Base-by-base conservation (phyloP, 352 stramenopile genomes). In the Phytophthora foliorum region DNA sequence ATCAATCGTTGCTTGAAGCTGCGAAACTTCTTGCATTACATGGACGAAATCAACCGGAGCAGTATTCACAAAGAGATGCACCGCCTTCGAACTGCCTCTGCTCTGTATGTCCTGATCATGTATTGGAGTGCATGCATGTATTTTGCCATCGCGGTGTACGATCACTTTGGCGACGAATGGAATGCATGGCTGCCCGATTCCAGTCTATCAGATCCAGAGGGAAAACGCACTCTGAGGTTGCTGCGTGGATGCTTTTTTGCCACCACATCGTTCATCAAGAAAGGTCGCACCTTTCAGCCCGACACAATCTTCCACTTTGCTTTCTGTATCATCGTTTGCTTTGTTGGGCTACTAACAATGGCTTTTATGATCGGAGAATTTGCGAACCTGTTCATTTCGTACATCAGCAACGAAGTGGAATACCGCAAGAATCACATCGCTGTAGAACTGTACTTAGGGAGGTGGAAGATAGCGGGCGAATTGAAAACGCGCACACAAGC, bases 301-400 rank as follows among this genome's bases (percentile, higher is more conserved):
- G 63, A 81, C 7, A 75, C 76, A 6, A 87, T 81, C 2, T 48
- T 75, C 3, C 71, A 88, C 39, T 86, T 74, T 22, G 63, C 66
- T 6, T 90, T 92, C 46, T 56, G 70, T 11, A 89, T 90, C 19
- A 63, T 81, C 39, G 75, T 67, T 19, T 86, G 72, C 55, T 89
- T 92, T 42, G 19, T 86, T 34, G 80, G 84, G 0, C 34, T 90
- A 11, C 45, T 92, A 1, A 72, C 77, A 21, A 89, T 90, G 82
- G 74, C 81, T 3, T 92, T 86, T 54, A 90, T 91, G 80, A 82
- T 91, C 25, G 80, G 84, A n/a, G 81, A 93, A 56, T 80, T 91
- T 29, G 83, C 84, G 2, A 89, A 79, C 44, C 58, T 93, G 5
- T 91, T 88, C 41, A 86, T 93, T 56, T 91, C 81, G 17, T 89